Evolutionary conservation across 2,329 filamentous ascomycete genomes (phyloP).

Genomic region (Parascedosporium putredinis): DNA sequence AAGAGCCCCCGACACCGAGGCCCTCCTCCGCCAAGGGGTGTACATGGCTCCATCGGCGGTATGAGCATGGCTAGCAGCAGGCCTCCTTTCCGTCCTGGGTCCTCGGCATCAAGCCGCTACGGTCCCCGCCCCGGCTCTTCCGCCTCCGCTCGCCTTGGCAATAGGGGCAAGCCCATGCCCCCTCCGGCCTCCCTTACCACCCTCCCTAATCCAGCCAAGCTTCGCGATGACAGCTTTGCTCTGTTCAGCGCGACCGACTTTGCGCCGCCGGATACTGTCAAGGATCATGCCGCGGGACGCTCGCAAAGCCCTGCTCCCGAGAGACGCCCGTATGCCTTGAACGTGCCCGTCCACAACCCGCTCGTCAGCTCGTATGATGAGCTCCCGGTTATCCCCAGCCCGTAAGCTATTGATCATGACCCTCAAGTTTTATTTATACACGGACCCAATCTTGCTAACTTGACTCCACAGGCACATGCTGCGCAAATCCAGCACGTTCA

Average conservation of each 20-base stretch:
- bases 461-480: slow-evolving; percentile 47
- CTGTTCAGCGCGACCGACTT: slow-evolving; percentile 65
- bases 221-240: slow-evolving; percentile 72
- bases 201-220: slow-evolving; percentile 74
- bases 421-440: background rate
- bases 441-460: too few relatives aligned
- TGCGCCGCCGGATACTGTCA: slow-evolving; percentile 62
- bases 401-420: slow-evolving; percentile 49
- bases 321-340: slow-evolving; percentile 63
- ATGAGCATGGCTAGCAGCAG: slow-evolving; percentile 32
- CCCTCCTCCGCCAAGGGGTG: slow-evolving; percentile 28
- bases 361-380: slow-evolving; percentile 80
- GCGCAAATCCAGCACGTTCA: slow-evolving; percentile 70
- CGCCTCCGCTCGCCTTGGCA: slow-evolving; percentile 34
- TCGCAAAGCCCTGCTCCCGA: slow-evolving; percentile 55
- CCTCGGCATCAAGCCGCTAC: slow-evolving; percentile 20
- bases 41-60: slow-evolving; percentile 38
- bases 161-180: slow-evolving; percentile 28
- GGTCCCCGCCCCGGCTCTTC: slow-evolving; percentile 55
- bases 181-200: slow-evolving; percentile 65
- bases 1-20: slow-evolving; percentile 35
- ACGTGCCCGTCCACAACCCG: slow-evolving; percentile 64
- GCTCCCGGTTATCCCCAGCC: slow-evolving; percentile 74
- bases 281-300: slow-evolving; percentile 59
- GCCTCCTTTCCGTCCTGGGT: slow-evolving; percentile 19